Percentiles rank a stretch among this genome's conserved stretches.
These are phyloP conservation scores for Sesbania bispinosa DNA, from an alignment of 306 rosid species.

Conservation along the genomic window DNA sequence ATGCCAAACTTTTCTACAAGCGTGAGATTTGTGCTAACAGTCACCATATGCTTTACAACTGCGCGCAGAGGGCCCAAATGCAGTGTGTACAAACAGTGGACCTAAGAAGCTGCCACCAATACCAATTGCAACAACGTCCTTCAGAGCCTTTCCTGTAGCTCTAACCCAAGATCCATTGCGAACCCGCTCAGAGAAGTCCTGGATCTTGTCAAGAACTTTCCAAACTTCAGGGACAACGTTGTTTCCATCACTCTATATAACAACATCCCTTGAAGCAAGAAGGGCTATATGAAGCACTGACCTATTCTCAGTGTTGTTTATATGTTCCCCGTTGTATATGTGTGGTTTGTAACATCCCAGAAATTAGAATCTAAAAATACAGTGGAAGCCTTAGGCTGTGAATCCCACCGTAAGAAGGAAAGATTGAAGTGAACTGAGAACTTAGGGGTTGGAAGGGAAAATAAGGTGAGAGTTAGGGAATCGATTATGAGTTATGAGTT, in stretches of 20 bases:
- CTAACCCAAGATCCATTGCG: conserved; percentile 95
- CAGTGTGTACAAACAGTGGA: conserved; percentile 89
- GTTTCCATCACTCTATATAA: conserved; percentile 64
- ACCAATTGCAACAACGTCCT: conserved; percentile 83
- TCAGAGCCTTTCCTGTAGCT: conserved; percentile 78
- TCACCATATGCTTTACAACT: conserved; percentile 84
- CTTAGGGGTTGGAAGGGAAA: no score
- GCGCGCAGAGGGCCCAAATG: conserved; percentile 85
- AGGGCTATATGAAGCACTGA: conserved; percentile 86
- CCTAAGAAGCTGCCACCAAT: conserved; percentile 97
- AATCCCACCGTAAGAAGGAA: no score
- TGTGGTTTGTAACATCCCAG: no score
- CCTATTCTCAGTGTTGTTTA: conserved; percentile 84
- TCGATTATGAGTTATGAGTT: no score
- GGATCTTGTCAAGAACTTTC: conserved; percentile 81
- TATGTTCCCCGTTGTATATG: no score
- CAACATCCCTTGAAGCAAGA: conserved; percentile 71
- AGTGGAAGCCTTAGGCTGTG: no score
- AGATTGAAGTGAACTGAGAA: no score
- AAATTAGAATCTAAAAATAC: no score
- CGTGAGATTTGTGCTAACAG: conserved; percentile 80
- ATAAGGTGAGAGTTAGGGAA: no score
- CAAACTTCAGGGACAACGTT: conserved; percentile 89
- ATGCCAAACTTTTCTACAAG: no score
- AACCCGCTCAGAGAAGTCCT: conserved; percentile 66